Conservation (phyloP, 345 rosid genomes). For the Brassica rapa region DNA sequence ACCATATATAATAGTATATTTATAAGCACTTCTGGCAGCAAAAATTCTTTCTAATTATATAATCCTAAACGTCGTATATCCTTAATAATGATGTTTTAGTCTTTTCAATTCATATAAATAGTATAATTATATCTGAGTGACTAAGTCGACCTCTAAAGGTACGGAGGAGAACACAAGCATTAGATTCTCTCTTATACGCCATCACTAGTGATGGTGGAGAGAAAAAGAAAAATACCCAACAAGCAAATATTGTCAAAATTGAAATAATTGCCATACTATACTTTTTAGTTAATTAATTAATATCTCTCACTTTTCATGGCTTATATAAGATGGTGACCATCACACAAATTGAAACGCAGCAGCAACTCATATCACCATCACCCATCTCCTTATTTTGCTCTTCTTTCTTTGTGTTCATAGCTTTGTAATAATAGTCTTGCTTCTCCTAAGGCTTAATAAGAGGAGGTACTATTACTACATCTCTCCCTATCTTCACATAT, state of each 20-base stretch:
- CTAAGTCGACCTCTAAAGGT: slow-evolving; percentile 37
- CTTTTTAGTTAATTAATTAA: not conserved
- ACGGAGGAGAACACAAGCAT: slow-evolving; percentile 44
- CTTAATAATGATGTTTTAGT: not conserved
- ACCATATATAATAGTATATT: not conserved
- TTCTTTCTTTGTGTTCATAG: slow-evolving; percentile 38
- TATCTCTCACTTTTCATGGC: slow-evolving; percentile 20
- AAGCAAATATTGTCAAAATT: slow-evolving; percentile 23
- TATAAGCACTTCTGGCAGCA: slow-evolving; percentile 19
- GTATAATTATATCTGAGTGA: slow-evolving; percentile 12
- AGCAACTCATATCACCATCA: slow-evolving; percentile 34
- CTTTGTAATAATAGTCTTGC: slow-evolving; percentile 24
- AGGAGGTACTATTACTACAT: slow-evolving; percentile 39
- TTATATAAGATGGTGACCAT: slow-evolving; percentile 38
- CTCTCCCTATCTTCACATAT: not conserved
- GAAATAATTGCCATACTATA: slow-evolving; percentile 27
- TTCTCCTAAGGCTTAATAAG: slow-evolving; percentile 32
- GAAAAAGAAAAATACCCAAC: slow-evolving; percentile 23
- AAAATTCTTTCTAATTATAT: slow-evolving; percentile 29
- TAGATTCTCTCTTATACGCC: slow-evolving; percentile 33
- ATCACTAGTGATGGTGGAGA: slow-evolving; percentile 50
- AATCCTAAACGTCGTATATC: slow-evolving; percentile 3
- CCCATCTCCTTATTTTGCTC: slow-evolving; percentile 38
- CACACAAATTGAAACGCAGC: slow-evolving; percentile 40
- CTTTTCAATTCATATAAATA: not conserved